A percentile compares a stretch with the other conserved stretches of the same genome.
phyloP scores from a whole-genome alignment of 2,329 filamentous ascomycete genomes.

The Neospermospora avenae region DNA sequence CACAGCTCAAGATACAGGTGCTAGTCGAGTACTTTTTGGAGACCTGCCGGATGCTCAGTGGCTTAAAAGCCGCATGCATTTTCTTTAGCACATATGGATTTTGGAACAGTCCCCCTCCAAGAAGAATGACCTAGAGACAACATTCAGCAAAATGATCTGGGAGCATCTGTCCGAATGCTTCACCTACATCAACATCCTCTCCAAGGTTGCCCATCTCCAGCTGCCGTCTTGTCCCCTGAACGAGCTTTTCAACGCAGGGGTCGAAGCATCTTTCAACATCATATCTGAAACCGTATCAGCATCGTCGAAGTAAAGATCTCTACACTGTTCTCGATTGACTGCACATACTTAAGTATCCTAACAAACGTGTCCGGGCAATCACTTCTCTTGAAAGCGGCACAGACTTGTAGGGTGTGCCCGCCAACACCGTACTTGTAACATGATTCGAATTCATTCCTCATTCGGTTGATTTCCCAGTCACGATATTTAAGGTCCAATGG shows the following conservation, averaged over 20 bases:
- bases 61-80: neutral
- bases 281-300: neutral
- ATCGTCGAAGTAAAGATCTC: neutral
- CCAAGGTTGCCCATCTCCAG: neutral
- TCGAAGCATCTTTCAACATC: constrained; percentile 13
- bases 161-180: neutral
- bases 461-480: neutral
- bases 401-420: neutral
- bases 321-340: too few species aligned
- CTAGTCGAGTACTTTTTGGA: constrained; percentile 6
- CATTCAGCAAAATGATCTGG: neutral
- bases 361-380: neutral
- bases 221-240: constrained; percentile 3
- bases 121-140: constrained; percentile 7
- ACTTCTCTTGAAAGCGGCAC: neutral
- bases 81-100: constrained; percentile 2
- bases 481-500: constrained; percentile 3
- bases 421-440: constrained; percentile 8
- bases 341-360: neutral
- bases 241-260: constrained; percentile 3
- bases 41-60: neutral
- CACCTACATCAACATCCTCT: constrained; percentile 3
- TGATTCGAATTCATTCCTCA: constrained; percentile 10
- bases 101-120: constrained; percentile 13
- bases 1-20: neutral